phyloP scores from a whole-genome alignment of 1,284 basidiomycete genomes.

The Ustilago sp. region DNA sequence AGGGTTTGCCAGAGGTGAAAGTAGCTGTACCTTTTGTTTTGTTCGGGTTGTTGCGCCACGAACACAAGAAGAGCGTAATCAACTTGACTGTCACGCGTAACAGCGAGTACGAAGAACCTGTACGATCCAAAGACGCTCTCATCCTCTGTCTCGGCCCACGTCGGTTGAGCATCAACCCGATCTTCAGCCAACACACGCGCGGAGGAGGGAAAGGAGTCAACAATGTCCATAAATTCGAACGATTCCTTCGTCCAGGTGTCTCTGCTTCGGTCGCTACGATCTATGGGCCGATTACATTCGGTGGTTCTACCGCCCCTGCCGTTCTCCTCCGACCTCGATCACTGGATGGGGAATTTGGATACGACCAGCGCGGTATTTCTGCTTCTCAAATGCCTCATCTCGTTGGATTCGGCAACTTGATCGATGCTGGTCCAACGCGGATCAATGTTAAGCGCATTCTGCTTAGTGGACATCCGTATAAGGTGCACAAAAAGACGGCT shows the following conservation, averaged over 20 bases:
- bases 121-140: constrained; percentile 93
- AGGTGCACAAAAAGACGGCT: constrained; percentile 96
- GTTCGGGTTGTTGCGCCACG: constrained; percentile 89
- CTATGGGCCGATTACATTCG: constrained; percentile 90
- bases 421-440: constrained; percentile 83
- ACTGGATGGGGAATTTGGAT: constrained; percentile 55
- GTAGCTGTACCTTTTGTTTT: constrained; percentile 76
- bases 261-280: constrained; percentile 79
- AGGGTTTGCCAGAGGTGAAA: constrained; percentile 8
- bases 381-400: constrained; percentile 73
- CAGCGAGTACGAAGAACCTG: constrained; percentile 89
- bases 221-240: constrained; percentile 97
- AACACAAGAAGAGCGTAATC: constrained; percentile 93
- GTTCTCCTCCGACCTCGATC: constrained; percentile 56
- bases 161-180: constrained; percentile 83
- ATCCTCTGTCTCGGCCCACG: constrained; percentile 88
- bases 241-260: constrained; percentile 80
- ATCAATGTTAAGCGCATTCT: constrained; percentile 92
- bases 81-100: constrained; percentile 95
- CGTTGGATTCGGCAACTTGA: constrained; percentile 89
- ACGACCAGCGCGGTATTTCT: constrained; percentile 64
- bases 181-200: constrained; percentile 88
- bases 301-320: constrained; percentile 72
- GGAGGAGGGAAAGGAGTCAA: constrained; percentile 86
- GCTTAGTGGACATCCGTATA: constrained; percentile 95